Evolutionary conservation across 768 basidiomycete genomes (phyloP).

Genomic region (Infundibulicybe gibba): DNA sequence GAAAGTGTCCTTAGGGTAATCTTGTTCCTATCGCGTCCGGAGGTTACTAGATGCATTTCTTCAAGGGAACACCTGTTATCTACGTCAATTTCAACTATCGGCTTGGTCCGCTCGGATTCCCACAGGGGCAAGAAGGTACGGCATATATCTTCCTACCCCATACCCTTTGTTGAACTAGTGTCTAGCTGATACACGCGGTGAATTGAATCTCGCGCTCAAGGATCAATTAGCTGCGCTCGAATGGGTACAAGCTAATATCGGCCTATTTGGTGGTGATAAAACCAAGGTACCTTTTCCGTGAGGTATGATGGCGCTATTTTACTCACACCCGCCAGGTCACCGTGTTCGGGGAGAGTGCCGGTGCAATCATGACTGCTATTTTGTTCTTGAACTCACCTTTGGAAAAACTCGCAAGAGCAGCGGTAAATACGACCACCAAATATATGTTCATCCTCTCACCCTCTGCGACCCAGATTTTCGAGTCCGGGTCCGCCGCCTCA

Average conservation of each 20-base stretch:
- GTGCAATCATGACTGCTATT: slow-evolving; percentile 37
- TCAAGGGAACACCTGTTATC: slow-evolving; percentile 36
- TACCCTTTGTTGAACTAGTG: background rate
- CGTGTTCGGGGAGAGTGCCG: slow-evolving; percentile 42
- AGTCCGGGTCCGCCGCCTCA: slow-evolving; percentile 33
- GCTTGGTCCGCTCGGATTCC: slow-evolving; percentile 45
- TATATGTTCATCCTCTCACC: background rate
- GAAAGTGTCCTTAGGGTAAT: slow-evolving; percentile 17
- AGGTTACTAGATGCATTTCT: background rate
- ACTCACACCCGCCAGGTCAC: background rate
- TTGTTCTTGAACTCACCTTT: slow-evolving; percentile 31
- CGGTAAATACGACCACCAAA: slow-evolving; percentile 8
- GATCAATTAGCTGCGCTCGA: slow-evolving; percentile 42
- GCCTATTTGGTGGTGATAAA: slow-evolving; percentile 40
- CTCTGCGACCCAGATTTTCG: slow-evolving; percentile 31
- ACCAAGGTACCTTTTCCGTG: slow-evolving; percentile 31
- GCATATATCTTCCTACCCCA: background rate
- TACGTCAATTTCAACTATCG: slow-evolving; percentile 51
- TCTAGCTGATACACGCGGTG: slow-evolving; percentile 28
- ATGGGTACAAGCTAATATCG: slow-evolving; percentile 62
- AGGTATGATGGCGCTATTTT: slow-evolving; percentile 21
- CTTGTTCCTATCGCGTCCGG: background rate
- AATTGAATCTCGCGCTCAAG: slow-evolving; percentile 42
- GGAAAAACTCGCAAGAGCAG: slow-evolving; percentile 28
- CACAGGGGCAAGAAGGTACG: slow-evolving; percentile 29